These are phyloP conservation scores for Fusarium tjaetaba DNA, from an alignment of 2,329 filamentous ascomycete species.

Conservation along the genomic window DNA sequence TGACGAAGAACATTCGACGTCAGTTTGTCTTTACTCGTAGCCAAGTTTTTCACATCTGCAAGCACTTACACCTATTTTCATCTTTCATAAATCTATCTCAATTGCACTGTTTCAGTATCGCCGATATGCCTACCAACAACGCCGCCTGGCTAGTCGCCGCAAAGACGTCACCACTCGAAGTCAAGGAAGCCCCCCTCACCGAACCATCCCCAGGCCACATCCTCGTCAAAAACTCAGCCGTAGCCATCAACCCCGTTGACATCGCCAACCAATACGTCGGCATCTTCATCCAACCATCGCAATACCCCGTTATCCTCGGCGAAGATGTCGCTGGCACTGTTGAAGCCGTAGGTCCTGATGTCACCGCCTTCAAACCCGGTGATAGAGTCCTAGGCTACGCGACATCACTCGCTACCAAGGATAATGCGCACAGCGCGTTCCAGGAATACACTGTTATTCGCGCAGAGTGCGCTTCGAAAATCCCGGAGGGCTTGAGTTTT, in stretches of 20 bases:
- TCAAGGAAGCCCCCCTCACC: conserved; percentile 24
- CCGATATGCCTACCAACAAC: conserved; percentile 19
- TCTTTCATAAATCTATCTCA: not conserved
- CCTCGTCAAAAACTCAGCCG: conserved; percentile 44
- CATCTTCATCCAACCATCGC: not conserved
- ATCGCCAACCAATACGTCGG: conserved; percentile 36
- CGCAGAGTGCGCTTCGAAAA: conserved; percentile 21
- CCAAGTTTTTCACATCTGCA: not conserved
- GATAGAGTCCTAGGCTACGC: conserved; percentile 40
- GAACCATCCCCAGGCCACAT: conserved; percentile 20
- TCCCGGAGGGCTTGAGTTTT: conserved; percentile 32
- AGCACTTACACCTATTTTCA: not conserved
- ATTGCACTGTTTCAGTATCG: fast-evolving
- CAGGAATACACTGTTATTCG: conserved; percentile 30
- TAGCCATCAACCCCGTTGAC: conserved; percentile 48
- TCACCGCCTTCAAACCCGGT: conserved; percentile 32
- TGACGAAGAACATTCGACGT: not conserved
- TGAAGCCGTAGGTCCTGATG: conserved; percentile 42
- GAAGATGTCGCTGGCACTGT: conserved; percentile 48
- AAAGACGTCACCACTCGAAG: conserved; percentile 24
- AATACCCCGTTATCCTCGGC: conserved; percentile 42
- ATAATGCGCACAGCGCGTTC: conserved; percentile 27
- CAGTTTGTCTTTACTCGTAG: not conserved
- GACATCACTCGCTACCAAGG: conserved; percentile 47
- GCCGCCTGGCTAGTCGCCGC: conserved; percentile 16